Evolutionary conservation across 495 filamentous ascomycete species (phyloP).

Genomic region (Chaetomidium leptoderma): DNA sequence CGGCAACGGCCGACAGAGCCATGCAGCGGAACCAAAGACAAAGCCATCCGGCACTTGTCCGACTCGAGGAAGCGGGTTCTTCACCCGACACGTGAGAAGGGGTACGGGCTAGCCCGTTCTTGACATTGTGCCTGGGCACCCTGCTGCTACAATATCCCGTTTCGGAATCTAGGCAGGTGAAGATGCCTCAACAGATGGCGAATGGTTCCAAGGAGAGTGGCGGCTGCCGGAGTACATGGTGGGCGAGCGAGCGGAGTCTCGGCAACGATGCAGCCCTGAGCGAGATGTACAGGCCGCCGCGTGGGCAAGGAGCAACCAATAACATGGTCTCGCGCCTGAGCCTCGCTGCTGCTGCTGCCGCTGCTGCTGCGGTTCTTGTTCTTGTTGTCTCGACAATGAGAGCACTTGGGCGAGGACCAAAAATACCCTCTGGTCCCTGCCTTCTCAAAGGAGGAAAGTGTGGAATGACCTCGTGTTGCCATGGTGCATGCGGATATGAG

Average conservation of each 20-base stretch:
- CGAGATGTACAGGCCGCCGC: background rate
- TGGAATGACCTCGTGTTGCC: constrained; percentile 28
- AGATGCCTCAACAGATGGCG: constrained; percentile 11
- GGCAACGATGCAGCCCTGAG: constrained; percentile 8
- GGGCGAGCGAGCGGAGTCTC: background rate
- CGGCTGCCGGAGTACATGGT: constrained; percentile 13
- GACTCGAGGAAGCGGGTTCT: constrained; percentile 18
- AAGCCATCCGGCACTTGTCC: constrained; percentile 27
- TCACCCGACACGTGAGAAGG: constrained; percentile 29
- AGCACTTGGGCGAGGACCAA: constrained; percentile 5
- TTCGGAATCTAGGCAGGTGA: background rate
- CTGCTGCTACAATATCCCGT: background rate
- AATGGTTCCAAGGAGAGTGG: constrained; percentile 10
- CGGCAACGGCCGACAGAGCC: constrained; percentile 34
- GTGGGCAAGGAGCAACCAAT: constrained; percentile 6
- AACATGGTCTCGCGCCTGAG: constrained; percentile 1
- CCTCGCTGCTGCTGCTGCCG: background rate
- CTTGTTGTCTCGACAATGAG: background rate
- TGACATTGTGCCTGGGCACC: constrained; percentile 5
- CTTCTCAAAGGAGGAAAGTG: constrained; percentile 21
- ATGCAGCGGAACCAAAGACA: constrained; percentile 28
- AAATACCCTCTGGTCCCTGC: constrained; percentile 14
- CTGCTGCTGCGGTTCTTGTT: background rate
- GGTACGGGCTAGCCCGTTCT: constrained; percentile 8
- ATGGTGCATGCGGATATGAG: constrained; percentile 29